These are phyloP conservation scores for Pezizomycotina sp. DNA, from an alignment of 2,329 filamentous ascomycete genomes.

Conservation along the genomic window DNA sequence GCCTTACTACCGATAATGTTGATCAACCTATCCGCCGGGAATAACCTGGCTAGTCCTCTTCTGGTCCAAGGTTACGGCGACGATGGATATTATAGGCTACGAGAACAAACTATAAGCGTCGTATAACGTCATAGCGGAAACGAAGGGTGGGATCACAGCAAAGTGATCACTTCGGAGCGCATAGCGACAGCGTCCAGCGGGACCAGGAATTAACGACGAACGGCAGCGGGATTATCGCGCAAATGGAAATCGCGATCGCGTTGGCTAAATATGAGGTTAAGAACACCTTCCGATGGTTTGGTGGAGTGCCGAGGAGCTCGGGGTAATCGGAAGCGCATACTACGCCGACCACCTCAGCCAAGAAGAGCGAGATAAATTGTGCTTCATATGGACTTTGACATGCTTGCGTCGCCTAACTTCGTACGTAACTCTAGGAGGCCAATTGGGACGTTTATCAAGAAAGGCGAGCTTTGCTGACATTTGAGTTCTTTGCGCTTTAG, in stretches of 20 bases:
- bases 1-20: constrained; percentile 16
- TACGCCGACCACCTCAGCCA: constrained; percentile 37
- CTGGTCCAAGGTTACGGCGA: constrained; percentile 16
- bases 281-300: constrained; percentile 44
- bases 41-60: constrained; percentile 15
- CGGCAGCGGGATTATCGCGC: constrained; percentile 41
- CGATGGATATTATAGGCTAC: constrained; percentile 25
- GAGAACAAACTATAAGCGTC: constrained; percentile 21
- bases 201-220: constrained; percentile 50
- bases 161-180: constrained; percentile 43
- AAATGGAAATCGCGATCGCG: constrained; percentile 41
- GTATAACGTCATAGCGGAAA: constrained; percentile 43
- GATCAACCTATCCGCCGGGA: constrained; percentile 26
- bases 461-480: too few species aligned
- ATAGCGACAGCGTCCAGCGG: constrained; percentile 42
- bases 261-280: constrained; percentile 39
- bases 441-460: too few species aligned
- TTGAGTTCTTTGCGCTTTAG: neutral
- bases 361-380: constrained; percentile 41
- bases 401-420: constrained; percentile 47
- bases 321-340: constrained; percentile 42
- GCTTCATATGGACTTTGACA: constrained; percentile 54
- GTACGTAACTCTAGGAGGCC: constrained; percentile 23
- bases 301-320: constrained; percentile 48
- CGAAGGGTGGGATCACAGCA: constrained; percentile 40